phyloP scores from a whole-genome alignment of 345 rosid genomes.

The Eucalyptus tenuipes region DNA sequence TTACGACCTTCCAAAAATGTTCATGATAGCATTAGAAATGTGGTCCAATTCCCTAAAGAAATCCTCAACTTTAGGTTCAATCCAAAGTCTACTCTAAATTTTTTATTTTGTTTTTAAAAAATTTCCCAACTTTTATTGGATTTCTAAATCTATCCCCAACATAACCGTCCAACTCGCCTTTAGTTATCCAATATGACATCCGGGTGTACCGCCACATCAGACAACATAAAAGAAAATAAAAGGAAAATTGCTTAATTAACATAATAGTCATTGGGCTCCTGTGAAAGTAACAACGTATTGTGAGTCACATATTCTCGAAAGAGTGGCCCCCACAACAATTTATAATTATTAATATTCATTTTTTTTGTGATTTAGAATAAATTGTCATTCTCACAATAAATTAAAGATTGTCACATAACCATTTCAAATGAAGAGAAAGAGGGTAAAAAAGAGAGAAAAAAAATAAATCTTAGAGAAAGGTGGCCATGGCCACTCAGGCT shows the following conservation, averaged over 20 bases:
- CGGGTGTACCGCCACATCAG: background rate
- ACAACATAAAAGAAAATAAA: background rate
- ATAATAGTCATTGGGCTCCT: too few relatives aligned
- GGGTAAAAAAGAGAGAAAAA: background rate
- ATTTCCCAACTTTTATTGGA: background rate
- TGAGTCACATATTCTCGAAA: too few relatives aligned
- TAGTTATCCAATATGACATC: background rate
- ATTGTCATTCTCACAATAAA: rapidly evolving
- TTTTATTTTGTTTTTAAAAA: background rate
- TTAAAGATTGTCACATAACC: too few relatives aligned
- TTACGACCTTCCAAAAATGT: background rate
- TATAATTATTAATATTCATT: too few relatives aligned
- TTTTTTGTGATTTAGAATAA: too few relatives aligned
- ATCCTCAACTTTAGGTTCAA: background rate
- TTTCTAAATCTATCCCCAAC: background rate
- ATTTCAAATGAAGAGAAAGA: too few relatives aligned
- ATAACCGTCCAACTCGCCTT: background rate
- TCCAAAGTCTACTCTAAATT: background rate
- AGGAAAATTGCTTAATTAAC: background rate
- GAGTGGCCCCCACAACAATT: too few relatives aligned
- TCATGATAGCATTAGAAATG: background rate
- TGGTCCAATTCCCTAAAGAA: background rate
- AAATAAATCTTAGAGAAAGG: background rate
- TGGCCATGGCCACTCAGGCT: background rate
- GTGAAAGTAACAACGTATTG: too few relatives aligned